Evolutionary conservation across 2,329 filamentous ascomycete genomes (phyloP).

Genomic region (Hymenoscyphus salicellus): DNA sequence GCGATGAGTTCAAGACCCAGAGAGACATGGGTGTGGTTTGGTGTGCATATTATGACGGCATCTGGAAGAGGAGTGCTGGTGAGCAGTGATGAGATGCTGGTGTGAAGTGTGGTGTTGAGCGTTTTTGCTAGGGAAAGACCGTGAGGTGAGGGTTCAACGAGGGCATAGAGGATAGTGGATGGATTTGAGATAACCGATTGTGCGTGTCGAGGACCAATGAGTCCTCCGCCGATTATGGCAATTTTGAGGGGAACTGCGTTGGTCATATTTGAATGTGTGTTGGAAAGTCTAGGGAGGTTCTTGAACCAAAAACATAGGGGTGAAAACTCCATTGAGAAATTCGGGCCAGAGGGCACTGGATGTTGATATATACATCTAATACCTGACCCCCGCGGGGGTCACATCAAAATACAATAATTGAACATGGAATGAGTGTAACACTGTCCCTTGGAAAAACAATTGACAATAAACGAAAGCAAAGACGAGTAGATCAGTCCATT

Average conservation of each 20-base stretch:
- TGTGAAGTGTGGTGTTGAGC: constrained; percentile 41
- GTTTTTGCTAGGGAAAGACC: constrained; percentile 37
- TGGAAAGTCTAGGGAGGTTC: no score
- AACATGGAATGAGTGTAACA: no score
- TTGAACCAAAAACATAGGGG: no score
- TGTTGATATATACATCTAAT: no score
- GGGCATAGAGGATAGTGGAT: constrained; percentile 41
- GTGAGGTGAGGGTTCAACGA: constrained; percentile 46
- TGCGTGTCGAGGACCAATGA: constrained; percentile 51
- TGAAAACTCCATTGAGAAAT: no score
- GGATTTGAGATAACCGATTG: constrained; percentile 42
- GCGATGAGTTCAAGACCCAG: constrained; percentile 48
- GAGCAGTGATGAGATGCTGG: constrained; percentile 45
- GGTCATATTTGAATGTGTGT: constrained; percentile 7
- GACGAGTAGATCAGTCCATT: no score
- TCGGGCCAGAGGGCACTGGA: no score
- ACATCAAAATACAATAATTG: no score
- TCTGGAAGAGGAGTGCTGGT: constrained; percentile 42
- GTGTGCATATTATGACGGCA: constrained; percentile 57
- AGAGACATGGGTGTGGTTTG: constrained; percentile 55
- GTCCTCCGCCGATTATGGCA: constrained; percentile 46
- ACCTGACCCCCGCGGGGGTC: no score
- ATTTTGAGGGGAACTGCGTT: constrained; percentile 34
- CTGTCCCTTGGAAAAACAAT: no score
- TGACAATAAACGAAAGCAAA: no score